Evolutionary conservation across 2,329 filamentous ascomycete genomes (phyloP).

Genomic region (Beauveria pseudobassiana): DNA sequence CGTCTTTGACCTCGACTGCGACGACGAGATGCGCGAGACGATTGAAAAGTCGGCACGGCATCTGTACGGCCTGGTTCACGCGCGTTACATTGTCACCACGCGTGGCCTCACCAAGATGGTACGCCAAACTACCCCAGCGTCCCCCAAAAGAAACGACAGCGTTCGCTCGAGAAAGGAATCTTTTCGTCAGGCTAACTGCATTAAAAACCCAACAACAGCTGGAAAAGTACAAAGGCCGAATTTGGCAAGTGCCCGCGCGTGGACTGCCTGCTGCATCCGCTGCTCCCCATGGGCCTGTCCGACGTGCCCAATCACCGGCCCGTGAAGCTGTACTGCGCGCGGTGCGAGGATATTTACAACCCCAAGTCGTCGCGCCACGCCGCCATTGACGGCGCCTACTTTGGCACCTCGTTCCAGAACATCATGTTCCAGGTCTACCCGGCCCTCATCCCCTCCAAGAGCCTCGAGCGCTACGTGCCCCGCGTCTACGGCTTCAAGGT

Average conservation of each 20-base stretch:
- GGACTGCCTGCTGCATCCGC: constrained; percentile 84
- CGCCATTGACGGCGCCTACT: constrained; percentile 94
- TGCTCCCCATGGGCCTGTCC: constrained; percentile 89
- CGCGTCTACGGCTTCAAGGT: constrained; percentile 94
- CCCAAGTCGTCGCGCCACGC: constrained; percentile 95
- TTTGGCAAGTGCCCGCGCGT: constrained; percentile 98
- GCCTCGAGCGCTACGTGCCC: constrained; percentile 76
- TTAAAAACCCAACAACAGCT: constrained; percentile 49
- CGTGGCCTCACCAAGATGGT: constrained; percentile 95
- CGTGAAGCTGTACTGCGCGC: constrained; percentile 94
- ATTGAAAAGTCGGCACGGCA: constrained; percentile 97
- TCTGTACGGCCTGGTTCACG: constrained; percentile 92
- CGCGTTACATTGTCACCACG: constrained; percentile 93
- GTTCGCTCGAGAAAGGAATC: too few relatives aligned
- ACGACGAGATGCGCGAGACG: constrained; percentile 95
- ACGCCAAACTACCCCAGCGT: constrained; percentile 21
- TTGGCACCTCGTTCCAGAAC: constrained; percentile 96
- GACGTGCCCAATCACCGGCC: constrained; percentile 82
- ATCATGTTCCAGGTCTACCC: constrained; percentile 99
- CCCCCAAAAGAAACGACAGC: not conserved
- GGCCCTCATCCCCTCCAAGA: constrained; percentile 79
- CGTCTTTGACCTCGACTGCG: constrained; percentile 96
- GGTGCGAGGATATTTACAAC: constrained; percentile 98
- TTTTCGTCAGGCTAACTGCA: not conserved
- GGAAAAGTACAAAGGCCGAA: constrained; percentile 97